Evolutionary conservation across 2,329 filamentous ascomycete genomes (phyloP).

Genomic region (Sporothrix humicola): DNA sequence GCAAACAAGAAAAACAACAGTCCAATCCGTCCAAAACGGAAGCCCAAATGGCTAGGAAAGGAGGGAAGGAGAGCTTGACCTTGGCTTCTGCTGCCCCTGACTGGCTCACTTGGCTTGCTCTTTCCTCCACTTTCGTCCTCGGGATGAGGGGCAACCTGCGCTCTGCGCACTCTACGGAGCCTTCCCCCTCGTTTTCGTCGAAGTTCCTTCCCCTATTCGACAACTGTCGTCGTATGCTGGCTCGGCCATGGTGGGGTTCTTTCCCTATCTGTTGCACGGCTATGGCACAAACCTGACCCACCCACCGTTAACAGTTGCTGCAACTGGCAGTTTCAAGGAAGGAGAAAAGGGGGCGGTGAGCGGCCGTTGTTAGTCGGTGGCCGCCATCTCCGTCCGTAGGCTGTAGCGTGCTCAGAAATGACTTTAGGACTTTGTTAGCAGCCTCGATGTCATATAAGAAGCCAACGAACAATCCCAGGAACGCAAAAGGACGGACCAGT

Average conservation of each 20-base stretch:
- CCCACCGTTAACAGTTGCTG: neutral
- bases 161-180: neutral
- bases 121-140: slow-evolving; percentile 14
- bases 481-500: neutral
- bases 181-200: too few relatives aligned
- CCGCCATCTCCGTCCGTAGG: neutral
- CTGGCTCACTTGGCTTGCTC: slow-evolving; percentile 19
- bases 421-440: neutral
- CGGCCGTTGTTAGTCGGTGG: neutral
- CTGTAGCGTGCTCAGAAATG: neutral
- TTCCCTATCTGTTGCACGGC: slow-evolving; percentile 15
- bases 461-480: neutral
- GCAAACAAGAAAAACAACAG: slow-evolving; percentile 5
- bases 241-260: neutral
- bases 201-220: too few relatives aligned
- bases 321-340: slow-evolving; percentile 5
- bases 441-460: neutral
- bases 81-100: slow-evolving; percentile 14
- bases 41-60: neutral
- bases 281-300: neutral
- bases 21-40: neutral
- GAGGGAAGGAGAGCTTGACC: slow-evolving; percentile 6
- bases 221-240: too few relatives aligned
- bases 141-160: neutral
- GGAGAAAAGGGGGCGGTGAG: slow-evolving; percentile 13